phyloP scores from a whole-genome alignment of 352 stramenopile species.

The Globisporangium orthogonon region DNA sequence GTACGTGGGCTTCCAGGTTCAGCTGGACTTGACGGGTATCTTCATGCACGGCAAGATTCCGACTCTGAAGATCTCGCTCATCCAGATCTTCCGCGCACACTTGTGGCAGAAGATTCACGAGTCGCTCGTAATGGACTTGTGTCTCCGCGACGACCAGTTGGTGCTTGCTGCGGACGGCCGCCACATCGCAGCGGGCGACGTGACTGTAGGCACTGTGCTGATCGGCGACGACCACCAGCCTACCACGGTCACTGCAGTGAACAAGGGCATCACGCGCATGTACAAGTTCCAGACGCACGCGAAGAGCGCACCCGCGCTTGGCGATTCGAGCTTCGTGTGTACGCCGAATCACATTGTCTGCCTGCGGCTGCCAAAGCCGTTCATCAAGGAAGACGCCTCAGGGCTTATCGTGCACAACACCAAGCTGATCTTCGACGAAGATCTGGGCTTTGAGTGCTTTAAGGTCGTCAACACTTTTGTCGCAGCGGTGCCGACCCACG shows the following conservation, averaged over 20 bases:
- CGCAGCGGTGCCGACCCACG: neutral
- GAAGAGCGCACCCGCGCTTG: constrained; percentile 3
- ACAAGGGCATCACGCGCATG: constrained; percentile 11
- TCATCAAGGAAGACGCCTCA: constrained; percentile 1
- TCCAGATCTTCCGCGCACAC: constrained; percentile 97
- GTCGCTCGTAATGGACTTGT: constrained; percentile 96
- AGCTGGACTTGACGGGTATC: constrained; percentile 99
- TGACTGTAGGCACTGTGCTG: constrained; percentile 9
- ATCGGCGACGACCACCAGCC: constrained; percentile 8
- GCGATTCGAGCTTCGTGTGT: constrained; percentile 2
- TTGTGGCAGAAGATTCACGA: constrained; percentile 99
- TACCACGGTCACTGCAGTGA: constrained; percentile 10
- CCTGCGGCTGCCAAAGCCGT: constrained; percentile 9
- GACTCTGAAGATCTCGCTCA: constrained; percentile 98
- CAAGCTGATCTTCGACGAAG: neutral
- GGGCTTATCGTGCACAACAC: neutral
- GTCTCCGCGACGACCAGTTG: constrained; percentile 9
- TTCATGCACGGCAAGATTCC: constrained; percentile 99
- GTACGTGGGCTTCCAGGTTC: constrained; percentile 99
- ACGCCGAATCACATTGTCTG: constrained; percentile 10
- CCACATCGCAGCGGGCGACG: constrained; percentile 7
- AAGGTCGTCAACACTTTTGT: neutral
- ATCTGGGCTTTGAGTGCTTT: neutral
- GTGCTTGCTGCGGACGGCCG: constrained; percentile 14
- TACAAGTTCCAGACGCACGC: constrained; percentile 7